phyloP scores from a whole-genome alignment of 768 basidiomycete genomes.

The Mycena polygramma region DNA sequence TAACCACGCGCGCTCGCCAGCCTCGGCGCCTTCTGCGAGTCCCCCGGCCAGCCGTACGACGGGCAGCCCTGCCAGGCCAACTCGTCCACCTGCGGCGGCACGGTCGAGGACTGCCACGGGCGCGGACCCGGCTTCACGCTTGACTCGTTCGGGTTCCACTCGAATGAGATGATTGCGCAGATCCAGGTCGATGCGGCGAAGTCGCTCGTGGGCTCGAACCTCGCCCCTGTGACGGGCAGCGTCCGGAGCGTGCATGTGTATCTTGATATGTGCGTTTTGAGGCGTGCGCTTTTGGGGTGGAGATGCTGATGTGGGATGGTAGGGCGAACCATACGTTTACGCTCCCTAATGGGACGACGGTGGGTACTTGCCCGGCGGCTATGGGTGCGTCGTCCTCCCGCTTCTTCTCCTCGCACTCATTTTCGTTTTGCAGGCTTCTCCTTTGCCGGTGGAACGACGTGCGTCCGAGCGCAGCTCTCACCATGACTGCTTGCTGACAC shows the following conservation, averaged over 20 bases:
- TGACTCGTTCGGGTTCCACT: conserved; percentile 74
- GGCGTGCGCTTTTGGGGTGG: too few species aligned
- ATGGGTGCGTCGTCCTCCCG: conserved; percentile 62
- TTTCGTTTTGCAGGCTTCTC: conserved; percentile 64
- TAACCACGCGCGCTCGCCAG: conserved; percentile 44
- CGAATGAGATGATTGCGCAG: conserved; percentile 79
- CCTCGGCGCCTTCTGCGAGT: conserved; percentile 83
- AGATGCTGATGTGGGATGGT: too few species aligned
- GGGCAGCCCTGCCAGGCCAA: conserved; percentile 78
- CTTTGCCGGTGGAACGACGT: conserved; percentile 89
- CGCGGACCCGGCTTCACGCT: conserved; percentile 82
- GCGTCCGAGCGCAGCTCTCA: conserved; percentile 40
- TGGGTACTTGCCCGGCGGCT: conserved; percentile 83
- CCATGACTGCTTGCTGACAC: conserved; percentile 11
- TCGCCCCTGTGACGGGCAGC: conserved; percentile 65
- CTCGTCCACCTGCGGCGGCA: conserved; percentile 82
- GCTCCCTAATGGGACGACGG: conserved; percentile 74
- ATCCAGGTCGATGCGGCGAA: conserved; percentile 78
- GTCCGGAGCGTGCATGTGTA: conserved; percentile 81
- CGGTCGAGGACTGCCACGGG: conserved; percentile 76
- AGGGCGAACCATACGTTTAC: conserved; percentile 71
- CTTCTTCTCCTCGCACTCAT: conserved; percentile 9
- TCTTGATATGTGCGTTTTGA: conserved; percentile 60
- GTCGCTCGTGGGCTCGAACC: conserved; percentile 66
- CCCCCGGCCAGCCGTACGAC: conserved; percentile 76